Percentiles rank a stretch among this genome's conserved stretches.
Evolutionary conservation across 129 eudicot species (phyloP).

Genomic region (Flaveria trinervia): DNA sequence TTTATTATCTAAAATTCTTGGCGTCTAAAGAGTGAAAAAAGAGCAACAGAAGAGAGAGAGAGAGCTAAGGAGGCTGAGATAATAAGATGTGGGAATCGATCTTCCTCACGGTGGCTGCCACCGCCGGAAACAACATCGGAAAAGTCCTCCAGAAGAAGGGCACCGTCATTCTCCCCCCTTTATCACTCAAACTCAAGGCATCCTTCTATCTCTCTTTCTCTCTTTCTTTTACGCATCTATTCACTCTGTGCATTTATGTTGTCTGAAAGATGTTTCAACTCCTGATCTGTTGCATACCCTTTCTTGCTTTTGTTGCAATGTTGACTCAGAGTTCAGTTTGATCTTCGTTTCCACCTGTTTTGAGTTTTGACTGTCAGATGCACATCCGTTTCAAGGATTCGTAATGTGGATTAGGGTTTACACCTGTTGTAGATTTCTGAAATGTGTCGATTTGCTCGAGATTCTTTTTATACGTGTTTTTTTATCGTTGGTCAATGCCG

Average conservation of each 20-base stretch:
- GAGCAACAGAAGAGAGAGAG: conserved; percentile 14
- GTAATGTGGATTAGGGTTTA: background rate
- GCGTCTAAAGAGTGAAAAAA: background rate
- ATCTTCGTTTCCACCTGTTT: background rate
- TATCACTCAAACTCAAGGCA: conserved; percentile 95
- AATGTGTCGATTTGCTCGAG: background rate
- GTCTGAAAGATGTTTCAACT: background rate
- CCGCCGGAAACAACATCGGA: conserved; percentile 99
- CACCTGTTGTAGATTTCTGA: background rate
- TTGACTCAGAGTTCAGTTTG: background rate
- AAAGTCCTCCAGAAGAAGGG: conserved; percentile 98
- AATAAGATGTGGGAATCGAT: conserved; percentile 88
- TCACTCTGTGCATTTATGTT: background rate
- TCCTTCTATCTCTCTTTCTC: background rate
- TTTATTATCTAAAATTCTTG: too few relatives aligned
- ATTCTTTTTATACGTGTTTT: background rate
- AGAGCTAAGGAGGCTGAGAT: conserved; percentile 19
- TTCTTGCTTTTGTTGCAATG: background rate
- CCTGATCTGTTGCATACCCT: background rate
- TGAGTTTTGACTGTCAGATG: background rate
- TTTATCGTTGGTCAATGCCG: background rate
- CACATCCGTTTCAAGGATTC: background rate
- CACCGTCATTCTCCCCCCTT: conserved; percentile 96
- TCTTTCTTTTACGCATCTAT: background rate
- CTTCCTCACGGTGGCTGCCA: conserved; percentile 91